Evolutionary conservation across 1,139 yeast species (phyloP), one percentile per base, ranked within the genome.

Genomic region (Yamadazyma taylorii): DNA sequence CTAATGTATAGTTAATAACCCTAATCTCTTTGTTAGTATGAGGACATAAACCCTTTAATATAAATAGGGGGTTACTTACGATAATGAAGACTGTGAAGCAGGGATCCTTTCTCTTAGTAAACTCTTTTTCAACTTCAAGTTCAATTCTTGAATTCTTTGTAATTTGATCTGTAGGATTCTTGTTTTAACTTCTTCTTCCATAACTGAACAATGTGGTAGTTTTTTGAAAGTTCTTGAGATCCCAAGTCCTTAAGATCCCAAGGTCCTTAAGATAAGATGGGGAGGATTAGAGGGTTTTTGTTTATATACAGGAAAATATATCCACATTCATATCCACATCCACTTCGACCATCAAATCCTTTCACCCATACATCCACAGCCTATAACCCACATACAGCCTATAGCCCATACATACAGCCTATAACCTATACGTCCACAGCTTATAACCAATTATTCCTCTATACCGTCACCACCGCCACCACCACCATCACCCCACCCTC

Each of bases 41-140:
- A 6, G 19, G 13, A 21, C 15, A 33, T 13, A 4, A 13, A 29
- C 5, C n/a, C n/a, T n/a, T n/a, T n/a, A n/a, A 9, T 15, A 14
- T 22, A 17, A 12, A 23, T 23, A 17, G 15, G 15, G 22, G 17
- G 10, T 30, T 42, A 61, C 67, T 27, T 56, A 61, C 62, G 60
- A 50, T 30, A 73, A 60, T 30, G 85, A 78, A 6, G 88, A 85
- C 46, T 77, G 78, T 13, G 88, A 81, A 3, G 88, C 85, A 26
- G 82, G 78, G 8, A 82, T 77, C 41, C 94, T 62, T 7, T 82
- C 81, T 38, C 78, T 62, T 7, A 69, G 56, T 32, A 85, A 58
- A 35, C 81, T 77, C 25, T 70, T 71, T 44, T 70, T 75, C 30
- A 85, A 61, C 40, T 78, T 73, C 10, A 61, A 56, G 53, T 82